These are phyloP conservation scores for Moniliophthora roreri DNA, from an alignment of 1,284 basidiomycete genomes.

Conservation along the genomic window DNA sequence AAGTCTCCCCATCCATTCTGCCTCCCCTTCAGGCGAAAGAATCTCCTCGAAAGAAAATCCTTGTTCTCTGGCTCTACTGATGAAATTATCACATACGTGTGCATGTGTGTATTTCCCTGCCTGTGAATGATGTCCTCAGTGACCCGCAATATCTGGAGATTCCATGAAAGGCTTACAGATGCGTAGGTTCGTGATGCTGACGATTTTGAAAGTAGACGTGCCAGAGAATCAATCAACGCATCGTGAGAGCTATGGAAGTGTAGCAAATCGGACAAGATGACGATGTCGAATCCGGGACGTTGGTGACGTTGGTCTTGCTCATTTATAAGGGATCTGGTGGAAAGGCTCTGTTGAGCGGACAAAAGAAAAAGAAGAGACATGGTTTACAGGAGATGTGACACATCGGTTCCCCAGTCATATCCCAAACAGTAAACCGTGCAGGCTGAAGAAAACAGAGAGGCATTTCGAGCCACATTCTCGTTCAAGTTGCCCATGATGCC, in stretches of 20 bases:
- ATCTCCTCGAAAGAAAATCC: conserved; percentile 52
- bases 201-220: conserved; percentile 44
- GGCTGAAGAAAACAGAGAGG: conserved; percentile 27
- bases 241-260: conserved; percentile 65
- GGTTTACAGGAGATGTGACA: conserved; percentile 49
- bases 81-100: conserved; percentile 54
- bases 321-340: conserved; percentile 7
- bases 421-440: conserved; percentile 47
- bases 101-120: conserved; percentile 62
- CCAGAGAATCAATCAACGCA: conserved; percentile 51
- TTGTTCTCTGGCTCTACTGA: conserved; percentile 35
- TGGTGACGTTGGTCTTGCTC: too few species aligned
- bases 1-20: conserved; percentile 48
- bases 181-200: conserved; percentile 50
- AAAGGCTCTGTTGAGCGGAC: not conserved
- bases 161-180: conserved; percentile 34
- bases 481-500: conserved; percentile 55
- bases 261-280: conserved; percentile 69
- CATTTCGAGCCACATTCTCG: conserved; percentile 53
- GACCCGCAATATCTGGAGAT: not conserved
- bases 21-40: conserved; percentile 24
- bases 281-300: conserved; percentile 49
- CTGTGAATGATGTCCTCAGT: conserved; percentile 21
- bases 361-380: conserved; percentile 9
- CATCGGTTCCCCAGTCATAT: conserved; percentile 65